Conservation (phyloP, 208 protist genomes). For the Herpetomonas muscarum region DNA sequence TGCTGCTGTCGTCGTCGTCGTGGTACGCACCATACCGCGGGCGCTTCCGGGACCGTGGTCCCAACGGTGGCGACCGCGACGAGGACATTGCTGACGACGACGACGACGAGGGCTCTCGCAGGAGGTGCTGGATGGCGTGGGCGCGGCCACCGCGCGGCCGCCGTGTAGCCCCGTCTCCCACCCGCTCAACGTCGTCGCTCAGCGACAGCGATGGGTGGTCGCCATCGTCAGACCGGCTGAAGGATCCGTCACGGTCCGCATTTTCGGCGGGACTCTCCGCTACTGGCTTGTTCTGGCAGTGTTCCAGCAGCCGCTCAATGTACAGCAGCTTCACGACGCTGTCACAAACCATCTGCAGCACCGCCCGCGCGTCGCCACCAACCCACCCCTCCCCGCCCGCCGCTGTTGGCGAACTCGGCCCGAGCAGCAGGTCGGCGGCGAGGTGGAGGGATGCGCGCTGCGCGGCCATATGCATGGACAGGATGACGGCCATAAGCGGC, state of each 20-base stretch:
- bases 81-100: background rate
- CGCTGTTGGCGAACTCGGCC: conserved; percentile 4
- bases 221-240: too few species aligned
- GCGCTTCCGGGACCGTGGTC: conserved; percentile 6
- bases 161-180: too few species aligned
- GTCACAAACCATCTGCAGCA: conserved; percentile 67
- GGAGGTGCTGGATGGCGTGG: background rate
- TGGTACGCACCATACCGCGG: background rate
- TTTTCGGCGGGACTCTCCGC: background rate
- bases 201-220: background rate
- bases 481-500: conserved; percentile 58
- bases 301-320: conserved; percentile 38
- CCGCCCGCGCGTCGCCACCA: background rate
- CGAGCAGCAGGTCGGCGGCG: conserved; percentile 52
- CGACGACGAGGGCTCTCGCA: background rate
- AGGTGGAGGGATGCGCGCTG: conserved; percentile 24
- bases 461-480: conserved; percentile 40
- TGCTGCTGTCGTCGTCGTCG: too few species aligned
- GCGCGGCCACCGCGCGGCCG: too few species aligned
- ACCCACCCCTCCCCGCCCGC: background rate
- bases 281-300: conserved; percentile 18
- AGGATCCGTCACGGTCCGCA: too few species aligned
- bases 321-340: conserved; percentile 63
- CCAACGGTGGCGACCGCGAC: background rate
- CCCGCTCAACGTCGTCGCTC: background rate